These are phyloP conservation scores for Xylariaceae sp. DNA, from an alignment of 2,329 filamentous ascomycete species.

Conservation along the genomic window DNA sequence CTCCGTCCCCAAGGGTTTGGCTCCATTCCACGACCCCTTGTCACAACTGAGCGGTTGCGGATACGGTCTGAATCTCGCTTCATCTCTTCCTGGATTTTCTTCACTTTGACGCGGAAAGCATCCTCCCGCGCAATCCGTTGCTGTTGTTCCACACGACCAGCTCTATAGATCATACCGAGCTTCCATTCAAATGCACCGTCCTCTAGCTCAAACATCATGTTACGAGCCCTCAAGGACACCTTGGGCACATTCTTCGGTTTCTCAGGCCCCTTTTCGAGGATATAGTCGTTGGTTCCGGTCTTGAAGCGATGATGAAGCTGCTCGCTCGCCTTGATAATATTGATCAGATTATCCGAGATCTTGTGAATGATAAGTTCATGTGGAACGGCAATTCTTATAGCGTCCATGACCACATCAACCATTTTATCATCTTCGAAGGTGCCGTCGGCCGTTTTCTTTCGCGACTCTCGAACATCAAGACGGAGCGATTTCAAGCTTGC, in stretches of 20 bases:
- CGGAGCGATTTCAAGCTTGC: conserved; percentile 77
- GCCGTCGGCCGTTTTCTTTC: conserved; percentile 57
- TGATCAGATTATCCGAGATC: conserved; percentile 90
- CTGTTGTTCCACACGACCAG: conserved; percentile 81
- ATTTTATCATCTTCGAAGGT: conserved; percentile 67
- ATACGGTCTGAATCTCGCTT: conserved; percentile 48
- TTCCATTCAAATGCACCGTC: conserved; percentile 98
- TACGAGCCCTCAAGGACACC: conserved; percentile 74
- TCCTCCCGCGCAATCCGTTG: conserved; percentile 86
- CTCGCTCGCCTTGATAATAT: conserved; percentile 77
- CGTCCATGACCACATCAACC: conserved; percentile 78
- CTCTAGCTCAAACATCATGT: conserved; percentile 85
- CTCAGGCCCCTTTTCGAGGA: conserved; percentile 79
- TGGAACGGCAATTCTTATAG: conserved; percentile 80
- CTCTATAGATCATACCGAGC: conserved; percentile 85
- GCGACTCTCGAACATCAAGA: conserved; percentile 72
- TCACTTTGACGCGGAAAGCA: conserved; percentile 81
- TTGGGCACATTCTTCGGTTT: conserved; percentile 82
- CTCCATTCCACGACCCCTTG: conserved; percentile 34
- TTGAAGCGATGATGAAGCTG: conserved; percentile 92
- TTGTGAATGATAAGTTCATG: conserved; percentile 86
- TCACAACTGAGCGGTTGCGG: conserved; percentile 50
- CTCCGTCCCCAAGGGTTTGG: conserved; percentile 43
- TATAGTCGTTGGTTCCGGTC: conserved; percentile 82
- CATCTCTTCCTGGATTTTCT: conserved; percentile 68